Conservation (phyloP, 495 filamentous ascomycete species). For the Trichoderma erinaceum region DNA sequence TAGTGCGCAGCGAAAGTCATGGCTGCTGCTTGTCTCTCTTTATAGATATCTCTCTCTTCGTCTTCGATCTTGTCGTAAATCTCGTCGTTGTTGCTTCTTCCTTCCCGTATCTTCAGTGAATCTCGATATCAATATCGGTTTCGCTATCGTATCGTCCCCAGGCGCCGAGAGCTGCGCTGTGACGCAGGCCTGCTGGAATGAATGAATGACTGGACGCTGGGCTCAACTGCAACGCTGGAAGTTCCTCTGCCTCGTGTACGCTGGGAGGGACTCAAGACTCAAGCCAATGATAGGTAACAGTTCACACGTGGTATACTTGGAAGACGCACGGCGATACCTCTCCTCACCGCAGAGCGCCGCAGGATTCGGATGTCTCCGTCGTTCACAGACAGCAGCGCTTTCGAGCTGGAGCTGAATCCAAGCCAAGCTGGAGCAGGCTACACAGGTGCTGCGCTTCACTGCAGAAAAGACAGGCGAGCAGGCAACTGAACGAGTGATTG, state of each 20-base stretch:
- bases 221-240: neutral
- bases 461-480: neutral
- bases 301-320: neutral
- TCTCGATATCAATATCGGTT: neutral
- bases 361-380: no score
- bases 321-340: no score
- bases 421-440: neutral
- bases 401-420: neutral
- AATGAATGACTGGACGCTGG: neutral
- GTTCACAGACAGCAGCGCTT: neutral
- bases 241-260: neutral
- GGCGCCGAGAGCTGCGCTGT: neutral
- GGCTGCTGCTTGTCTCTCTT: neutral
- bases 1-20: constrained; percentile 40
- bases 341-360: no score
- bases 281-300: neutral
- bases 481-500: neutral
- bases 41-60: constrained; percentile 11
- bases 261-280: neutral
- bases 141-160: neutral
- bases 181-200: neutral
- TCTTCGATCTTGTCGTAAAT: neutral
- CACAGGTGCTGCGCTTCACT: neutral
- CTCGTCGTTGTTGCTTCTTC: neutral
- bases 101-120: neutral